Conservation (phyloP, 2,329 filamentous ascomycete species). For the Lecanicillium sp. region DNA sequence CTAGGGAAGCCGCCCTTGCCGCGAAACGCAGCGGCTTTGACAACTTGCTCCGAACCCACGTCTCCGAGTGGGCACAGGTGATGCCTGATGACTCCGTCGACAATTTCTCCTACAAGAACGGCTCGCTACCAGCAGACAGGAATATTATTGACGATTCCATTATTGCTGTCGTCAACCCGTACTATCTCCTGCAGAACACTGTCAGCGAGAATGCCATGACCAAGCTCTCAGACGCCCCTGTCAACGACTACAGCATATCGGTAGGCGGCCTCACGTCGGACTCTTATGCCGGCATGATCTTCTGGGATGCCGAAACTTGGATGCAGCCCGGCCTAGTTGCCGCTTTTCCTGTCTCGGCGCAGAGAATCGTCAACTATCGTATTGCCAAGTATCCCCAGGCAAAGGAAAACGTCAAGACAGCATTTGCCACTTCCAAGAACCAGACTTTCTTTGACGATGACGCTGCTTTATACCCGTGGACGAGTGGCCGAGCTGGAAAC, state of each 20-base stretch:
- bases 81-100: conserved; percentile 57
- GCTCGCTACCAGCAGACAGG: conserved; percentile 47
- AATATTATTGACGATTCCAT: conserved; percentile 49
- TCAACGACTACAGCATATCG: conserved; percentile 19
- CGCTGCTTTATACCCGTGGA: conserved; percentile 54
- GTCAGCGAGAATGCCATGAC: conserved; percentile 29
- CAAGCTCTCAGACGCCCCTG: conserved; percentile 34
- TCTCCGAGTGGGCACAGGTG: conserved; percentile 53
- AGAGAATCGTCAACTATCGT: conserved; percentile 19
- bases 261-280: conserved; percentile 20
- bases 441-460: conserved; percentile 44
- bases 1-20: conserved; percentile 44
- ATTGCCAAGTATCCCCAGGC: conserved; percentile 38
- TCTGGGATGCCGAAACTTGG: conserved; percentile 23
- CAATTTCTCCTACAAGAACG: conserved; percentile 48
- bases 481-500: conserved; percentile 57
- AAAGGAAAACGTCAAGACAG: conserved; percentile 50
- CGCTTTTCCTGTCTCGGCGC: conserved; percentile 17
- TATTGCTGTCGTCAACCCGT: conserved; percentile 45
- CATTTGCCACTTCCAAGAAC: conserved; percentile 36
- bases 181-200: conserved; percentile 48
- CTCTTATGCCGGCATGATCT: conserved; percentile 20
- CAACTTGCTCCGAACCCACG: conserved; percentile 46
- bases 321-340: conserved; percentile 19
- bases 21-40: conserved; percentile 42